phyloP scores from a whole-genome alignment of 208 protist species.

The Strigomonas galati region DNA sequence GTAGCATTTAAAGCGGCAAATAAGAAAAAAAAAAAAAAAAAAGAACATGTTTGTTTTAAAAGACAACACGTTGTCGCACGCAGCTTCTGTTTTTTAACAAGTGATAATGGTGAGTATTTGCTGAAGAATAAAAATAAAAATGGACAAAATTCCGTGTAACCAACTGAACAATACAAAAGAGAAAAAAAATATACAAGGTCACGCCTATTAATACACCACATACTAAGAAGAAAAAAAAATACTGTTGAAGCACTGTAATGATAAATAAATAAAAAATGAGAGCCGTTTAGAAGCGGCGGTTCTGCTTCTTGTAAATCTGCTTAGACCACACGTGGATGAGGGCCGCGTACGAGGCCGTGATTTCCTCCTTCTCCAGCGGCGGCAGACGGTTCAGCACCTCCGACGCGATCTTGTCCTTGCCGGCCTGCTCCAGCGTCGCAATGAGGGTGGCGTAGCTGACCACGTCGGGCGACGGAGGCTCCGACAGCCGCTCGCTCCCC shows the following conservation, averaged over 20 bases:
- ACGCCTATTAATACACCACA: background rate
- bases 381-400: constrained; percentile 66
- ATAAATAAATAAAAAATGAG: background rate
- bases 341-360: constrained; percentile 81
- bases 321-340: constrained; percentile 86
- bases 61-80: background rate
- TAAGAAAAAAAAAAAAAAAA: constrained; percentile 14
- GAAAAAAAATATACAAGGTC: background rate
- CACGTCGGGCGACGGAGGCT: constrained; percentile 55
- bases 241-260: too few species aligned
- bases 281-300: constrained; percentile 21
- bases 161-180: background rate
- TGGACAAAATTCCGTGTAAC: background rate
- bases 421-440: constrained; percentile 77
- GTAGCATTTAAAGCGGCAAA: background rate
- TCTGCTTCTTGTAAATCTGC: constrained; percentile 40
- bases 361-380: constrained; percentile 70
- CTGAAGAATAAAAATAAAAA: constrained; percentile 4
- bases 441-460: constrained; percentile 85
- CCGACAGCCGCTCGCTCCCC: constrained; percentile 4
- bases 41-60: constrained; percentile 10
- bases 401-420: constrained; percentile 50
- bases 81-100: background rate
- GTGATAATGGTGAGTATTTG: background rate
- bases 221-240: too few species aligned